A percentile compares a stretch with the other conserved stretches of the same genome.
Evolutionary conservation across 176 grass and related monocot species (phyloP).

Genomic region (Secale cereale): DNA sequence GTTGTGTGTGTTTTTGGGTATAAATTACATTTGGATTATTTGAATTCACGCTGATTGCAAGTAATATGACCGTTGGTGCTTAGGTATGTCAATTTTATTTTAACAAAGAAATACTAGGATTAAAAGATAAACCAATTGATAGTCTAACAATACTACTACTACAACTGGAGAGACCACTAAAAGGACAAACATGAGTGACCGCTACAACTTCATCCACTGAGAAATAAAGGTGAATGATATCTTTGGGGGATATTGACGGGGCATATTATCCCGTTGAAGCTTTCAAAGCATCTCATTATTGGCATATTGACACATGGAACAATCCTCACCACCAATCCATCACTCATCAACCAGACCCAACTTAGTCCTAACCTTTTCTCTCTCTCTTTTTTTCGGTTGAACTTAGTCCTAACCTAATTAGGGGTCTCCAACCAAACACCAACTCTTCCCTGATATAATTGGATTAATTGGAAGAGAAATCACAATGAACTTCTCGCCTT

Average conservation of each 20-base stretch:
- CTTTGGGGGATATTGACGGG: constrained; percentile 9
- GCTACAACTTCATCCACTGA: constrained; percentile 11
- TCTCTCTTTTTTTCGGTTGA: too few species aligned
- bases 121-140: too few species aligned
- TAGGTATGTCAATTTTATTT: not conserved
- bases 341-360: not conserved
- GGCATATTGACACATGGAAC: constrained; percentile 2
- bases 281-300: constrained; percentile 50
- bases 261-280: constrained; percentile 21
- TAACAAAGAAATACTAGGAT: not conserved
- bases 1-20: not conserved
- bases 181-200: not conserved
- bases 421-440: constrained; percentile 22
- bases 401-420: not conserved
- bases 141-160: not conserved
- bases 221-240: not conserved
- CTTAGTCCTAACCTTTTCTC: not conserved
- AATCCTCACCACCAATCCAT: not conserved
- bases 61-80: not conserved
- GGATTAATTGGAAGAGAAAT: not conserved
- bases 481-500: constrained; percentile 7
- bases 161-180: not conserved
- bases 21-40: not conserved
- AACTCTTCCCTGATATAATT: not conserved
- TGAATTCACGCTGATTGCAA: not conserved